phyloP scores from a whole-genome alignment of 129 eudicot species.

The Logfia minima region DNA sequence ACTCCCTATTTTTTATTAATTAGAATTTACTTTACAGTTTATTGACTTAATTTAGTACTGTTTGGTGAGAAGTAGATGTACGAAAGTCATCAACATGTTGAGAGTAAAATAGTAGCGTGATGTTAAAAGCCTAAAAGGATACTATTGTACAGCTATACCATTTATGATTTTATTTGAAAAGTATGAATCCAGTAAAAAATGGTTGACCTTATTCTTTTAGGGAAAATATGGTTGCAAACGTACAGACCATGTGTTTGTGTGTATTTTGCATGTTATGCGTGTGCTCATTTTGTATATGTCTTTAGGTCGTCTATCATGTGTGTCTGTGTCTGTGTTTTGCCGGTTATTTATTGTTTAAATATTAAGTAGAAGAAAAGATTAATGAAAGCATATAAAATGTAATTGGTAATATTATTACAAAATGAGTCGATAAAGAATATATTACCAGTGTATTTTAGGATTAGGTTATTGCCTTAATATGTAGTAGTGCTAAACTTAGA shows the following conservation, averaged over 20 bases:
- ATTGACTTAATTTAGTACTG: slow-evolving; percentile 20
- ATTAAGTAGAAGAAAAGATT: not conserved
- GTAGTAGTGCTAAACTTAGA: not conserved
- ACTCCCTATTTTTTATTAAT: not conserved
- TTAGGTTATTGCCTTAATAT: not conserved
- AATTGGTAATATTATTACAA: no score
- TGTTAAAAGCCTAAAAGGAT: not conserved
- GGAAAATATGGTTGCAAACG: not conserved
- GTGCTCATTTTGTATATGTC: not conserved
- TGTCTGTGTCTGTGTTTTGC: not conserved
- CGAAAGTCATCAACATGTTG: not conserved
- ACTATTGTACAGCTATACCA: slow-evolving; percentile 3
- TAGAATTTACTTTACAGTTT: slow-evolving; percentile 3
- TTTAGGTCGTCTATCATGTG: not conserved
- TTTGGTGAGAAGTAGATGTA: slow-evolving; percentile 22
- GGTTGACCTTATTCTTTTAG: not conserved
- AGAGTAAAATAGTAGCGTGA: not conserved
- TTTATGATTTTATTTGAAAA: not conserved
- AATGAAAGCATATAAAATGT: no score
- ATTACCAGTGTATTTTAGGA: not conserved
- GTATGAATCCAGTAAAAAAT: slow-evolving; percentile 3
- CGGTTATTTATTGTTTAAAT: not conserved
- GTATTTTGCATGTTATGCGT: not conserved
- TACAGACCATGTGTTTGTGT: not conserved
- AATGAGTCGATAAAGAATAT: no score